Evolutionary conservation across 2,329 filamentous ascomycete species (phyloP), one percentile per base, ranked within the genome.

Genomic region (Hypoxylon sp.): DNA sequence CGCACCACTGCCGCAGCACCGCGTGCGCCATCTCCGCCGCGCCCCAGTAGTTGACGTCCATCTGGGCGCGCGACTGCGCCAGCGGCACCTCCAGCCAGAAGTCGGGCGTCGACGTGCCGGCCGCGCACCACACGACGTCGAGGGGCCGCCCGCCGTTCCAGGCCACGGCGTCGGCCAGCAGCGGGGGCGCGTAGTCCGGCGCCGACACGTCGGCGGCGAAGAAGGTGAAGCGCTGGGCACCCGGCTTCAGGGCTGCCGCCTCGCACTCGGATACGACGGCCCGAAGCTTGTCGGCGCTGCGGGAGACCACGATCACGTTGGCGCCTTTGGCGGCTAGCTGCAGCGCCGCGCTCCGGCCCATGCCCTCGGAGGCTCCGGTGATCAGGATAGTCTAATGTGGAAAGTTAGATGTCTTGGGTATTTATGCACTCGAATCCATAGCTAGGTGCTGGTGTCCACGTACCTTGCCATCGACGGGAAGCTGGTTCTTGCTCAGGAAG

Each of bases 11-110:
- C 53, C 85, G 85, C 64, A 97, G 80, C 17, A 91, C 87, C 19
- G 92, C 89, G 75, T 96, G 93, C 37, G 93, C 90, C 79, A 97
- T 91, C 76, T 97, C 95, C 41, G 90, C 90, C 28, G 89, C 88
- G 50, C 92, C 91, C 85, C 90, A 97, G 81, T 92, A 98, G 79
- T 97, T 94, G 70, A 94, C 86, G 74, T 97, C 92, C 92, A 97
- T 97, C 76, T 97, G 92, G 68, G 84, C 81, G 43, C 90, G 86
- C 68, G 93, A 81, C 10, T 85, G 85, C 6, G 88, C 80, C 54
- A 92, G 81, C 7, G 90, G 84, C 39, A 87, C 88, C 64, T 97
- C 91, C 68, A 91, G 77, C 80, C 94, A 97, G 64, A 97, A 89
- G 34, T 87, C 84, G 0, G 94, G 94, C 15, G 82, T 84, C 5